These are phyloP conservation scores for Trifolium subterraneum DNA, from an alignment of 306 rosid genomes.

Conservation along the genomic window DNA sequence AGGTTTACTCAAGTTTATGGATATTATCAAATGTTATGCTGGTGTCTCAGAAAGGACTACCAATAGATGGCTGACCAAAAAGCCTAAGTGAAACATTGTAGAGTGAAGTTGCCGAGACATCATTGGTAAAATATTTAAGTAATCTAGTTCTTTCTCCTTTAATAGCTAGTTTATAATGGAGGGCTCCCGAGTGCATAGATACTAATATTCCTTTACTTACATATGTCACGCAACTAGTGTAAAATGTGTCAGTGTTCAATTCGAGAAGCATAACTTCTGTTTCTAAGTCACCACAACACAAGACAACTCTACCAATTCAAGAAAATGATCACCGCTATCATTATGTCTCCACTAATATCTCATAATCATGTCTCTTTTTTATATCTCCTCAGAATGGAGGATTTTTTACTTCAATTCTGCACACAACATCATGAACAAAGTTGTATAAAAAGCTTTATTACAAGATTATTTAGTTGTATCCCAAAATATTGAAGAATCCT, in stretches of 20 bases:
- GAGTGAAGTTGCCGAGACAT: background rate
- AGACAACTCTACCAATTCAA: background rate
- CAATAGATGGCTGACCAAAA: background rate
- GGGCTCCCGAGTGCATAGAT: no score
- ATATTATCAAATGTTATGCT: background rate
- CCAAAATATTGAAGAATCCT: background rate
- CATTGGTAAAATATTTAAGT: background rate
- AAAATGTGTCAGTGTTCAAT: background rate
- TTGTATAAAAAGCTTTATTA: background rate
- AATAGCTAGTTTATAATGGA: background rate
- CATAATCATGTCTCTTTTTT: background rate
- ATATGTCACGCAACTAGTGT: background rate
- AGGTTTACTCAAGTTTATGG: background rate
- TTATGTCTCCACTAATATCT: background rate
- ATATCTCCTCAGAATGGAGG: background rate
- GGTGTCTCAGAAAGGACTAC: background rate
- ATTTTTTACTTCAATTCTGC: background rate
- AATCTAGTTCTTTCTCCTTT: background rate
- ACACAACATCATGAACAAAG: background rate
- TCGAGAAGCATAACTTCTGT: background rate
- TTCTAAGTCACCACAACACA: background rate
- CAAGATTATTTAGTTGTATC: background rate
- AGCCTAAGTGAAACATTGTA: background rate
- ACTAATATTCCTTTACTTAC: background rate
- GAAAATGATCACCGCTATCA: background rate